Conservation (phyloP, 2,329 filamentous ascomycete genomes). For the Dissoconium aciculare region DNA sequence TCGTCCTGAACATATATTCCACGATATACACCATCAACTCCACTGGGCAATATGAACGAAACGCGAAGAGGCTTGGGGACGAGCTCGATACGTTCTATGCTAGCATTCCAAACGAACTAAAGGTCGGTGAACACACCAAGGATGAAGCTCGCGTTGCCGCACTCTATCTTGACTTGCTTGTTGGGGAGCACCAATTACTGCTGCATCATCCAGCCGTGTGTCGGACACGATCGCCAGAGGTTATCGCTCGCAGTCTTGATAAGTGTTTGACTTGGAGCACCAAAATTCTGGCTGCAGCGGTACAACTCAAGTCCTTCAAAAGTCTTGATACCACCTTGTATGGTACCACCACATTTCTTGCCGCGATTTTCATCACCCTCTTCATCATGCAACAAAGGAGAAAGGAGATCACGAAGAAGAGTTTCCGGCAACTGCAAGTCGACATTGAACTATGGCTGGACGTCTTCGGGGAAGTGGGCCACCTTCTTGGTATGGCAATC, state of each 20-base stretch:
- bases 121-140: slow-evolving; percentile 31
- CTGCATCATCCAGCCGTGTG: slow-evolving; percentile 41
- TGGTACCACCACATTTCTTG: slow-evolving; percentile 54
- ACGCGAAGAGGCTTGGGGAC: slow-evolving; percentile 50
- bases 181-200: slow-evolving; percentile 35
- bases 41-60: slow-evolving; percentile 39
- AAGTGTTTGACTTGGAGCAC: slow-evolving; percentile 51
- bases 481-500: slow-evolving; percentile 46
- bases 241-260: slow-evolving; percentile 39
- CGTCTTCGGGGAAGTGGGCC: slow-evolving; percentile 51
- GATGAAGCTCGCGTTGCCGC: slow-evolving; percentile 36
- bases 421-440: slow-evolving; percentile 44
- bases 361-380: slow-evolving; percentile 57
- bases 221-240: slow-evolving; percentile 40
- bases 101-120: slow-evolving; percentile 47
- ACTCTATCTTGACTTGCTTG: slow-evolving; percentile 35
- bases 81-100: slow-evolving; percentile 49
- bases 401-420: slow-evolving; percentile 39
- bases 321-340: slow-evolving; percentile 68
- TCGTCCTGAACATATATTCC: slow-evolving; percentile 60
- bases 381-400: slow-evolving; percentile 55
- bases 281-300: slow-evolving; percentile 47
- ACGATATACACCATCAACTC: slow-evolving; percentile 59
- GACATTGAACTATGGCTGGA: slow-evolving; percentile 58
- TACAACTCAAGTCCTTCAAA: slow-evolving; percentile 46